phyloP scores from a whole-genome alignment of 2,329 filamentous ascomycete species.

The Trichoderma atroviride region DNA sequence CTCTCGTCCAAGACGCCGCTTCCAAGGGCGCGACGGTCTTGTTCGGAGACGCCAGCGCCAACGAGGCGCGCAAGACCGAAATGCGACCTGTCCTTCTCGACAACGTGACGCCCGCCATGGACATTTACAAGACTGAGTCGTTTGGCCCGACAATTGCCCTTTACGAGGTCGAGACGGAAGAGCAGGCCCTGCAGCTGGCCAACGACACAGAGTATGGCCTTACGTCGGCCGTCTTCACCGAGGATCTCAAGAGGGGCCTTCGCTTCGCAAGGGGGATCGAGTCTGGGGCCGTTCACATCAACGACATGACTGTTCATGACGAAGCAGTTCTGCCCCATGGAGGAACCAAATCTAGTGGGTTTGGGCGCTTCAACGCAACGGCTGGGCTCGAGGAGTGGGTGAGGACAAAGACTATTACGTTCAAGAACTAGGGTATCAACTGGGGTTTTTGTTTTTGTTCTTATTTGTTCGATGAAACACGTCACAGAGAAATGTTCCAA shows the following conservation, averaged over 20 bases:
- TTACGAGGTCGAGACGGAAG: constrained; percentile 66
- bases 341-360: constrained; percentile 66
- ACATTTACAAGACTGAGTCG: constrained; percentile 72
- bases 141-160: constrained; percentile 77
- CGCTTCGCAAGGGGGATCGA: constrained; percentile 66
- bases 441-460: not conserved
- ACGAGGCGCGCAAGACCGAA: constrained; percentile 41
- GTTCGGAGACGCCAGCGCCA: constrained; percentile 42
- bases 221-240: constrained; percentile 70
- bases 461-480: not conserved
- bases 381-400: constrained; percentile 63
- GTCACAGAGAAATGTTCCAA: not conserved
- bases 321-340: constrained; percentile 66
- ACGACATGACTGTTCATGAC: constrained; percentile 67
- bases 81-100: constrained; percentile 70
- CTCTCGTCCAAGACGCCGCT: constrained; percentile 67
- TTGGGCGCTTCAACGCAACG: constrained; percentile 60
- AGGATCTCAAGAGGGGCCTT: constrained; percentile 62
- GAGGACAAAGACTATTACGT: constrained; percentile 66
- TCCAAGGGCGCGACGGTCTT: constrained; percentile 64
- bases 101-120: constrained; percentile 65
- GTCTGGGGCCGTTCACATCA: constrained; percentile 69
- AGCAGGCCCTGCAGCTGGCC: constrained; percentile 71
- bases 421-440: constrained; percentile 39
- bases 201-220: constrained; percentile 85